phyloP scores from a whole-genome alignment of 345 rosid genomes.

The Salix exigua region DNA sequence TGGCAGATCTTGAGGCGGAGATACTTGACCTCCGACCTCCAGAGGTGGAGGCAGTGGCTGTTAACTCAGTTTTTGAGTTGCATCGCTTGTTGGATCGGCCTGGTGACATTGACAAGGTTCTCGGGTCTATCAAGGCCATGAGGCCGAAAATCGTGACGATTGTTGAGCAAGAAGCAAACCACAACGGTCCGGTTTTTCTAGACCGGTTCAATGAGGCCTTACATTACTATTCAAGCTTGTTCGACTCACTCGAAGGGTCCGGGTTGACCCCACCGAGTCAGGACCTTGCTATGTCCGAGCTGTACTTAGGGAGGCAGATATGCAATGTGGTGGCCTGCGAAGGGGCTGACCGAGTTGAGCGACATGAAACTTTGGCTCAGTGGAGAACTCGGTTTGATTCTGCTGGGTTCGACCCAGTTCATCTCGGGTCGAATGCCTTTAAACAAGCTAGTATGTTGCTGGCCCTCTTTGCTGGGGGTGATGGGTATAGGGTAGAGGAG shows the following conservation, averaged over 20 bases:
- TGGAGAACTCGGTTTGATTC: slow-evolving; percentile 59
- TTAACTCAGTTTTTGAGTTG: slow-evolving; percentile 33
- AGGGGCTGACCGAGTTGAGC: slow-evolving; percentile 68
- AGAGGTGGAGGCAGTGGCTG: slow-evolving; percentile 28
- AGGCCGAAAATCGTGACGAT: slow-evolving; percentile 31
- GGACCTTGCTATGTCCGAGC: slow-evolving; percentile 35
- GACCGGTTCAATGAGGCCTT: slow-evolving; percentile 34
- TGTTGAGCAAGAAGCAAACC: slow-evolving; percentile 35
- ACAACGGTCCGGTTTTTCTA: slow-evolving; percentile 27
- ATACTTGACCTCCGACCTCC: slow-evolving; percentile 28
- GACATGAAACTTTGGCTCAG: slow-evolving; percentile 65
- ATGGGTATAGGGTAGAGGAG: slow-evolving; percentile 89
- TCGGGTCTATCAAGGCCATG: slow-evolving; percentile 25
- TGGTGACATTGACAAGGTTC: slow-evolving; percentile 28
- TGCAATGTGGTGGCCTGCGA: slow-evolving; percentile 50
- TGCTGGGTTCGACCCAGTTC: slow-evolving; percentile 67
- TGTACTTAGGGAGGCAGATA: slow-evolving; percentile 36
- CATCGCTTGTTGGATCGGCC: slow-evolving; percentile 28
- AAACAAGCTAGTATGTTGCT: slow-evolving; percentile 81
- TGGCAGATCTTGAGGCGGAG: slow-evolving; percentile 31
- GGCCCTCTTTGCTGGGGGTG: slow-evolving; percentile 67
- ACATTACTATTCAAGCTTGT: slow-evolving; percentile 33
- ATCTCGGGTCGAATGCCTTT: slow-evolving; percentile 78
- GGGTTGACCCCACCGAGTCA: slow-evolving; percentile 20
- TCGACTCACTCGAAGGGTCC: slow-evolving; percentile 35